Evolutionary conservation across 106 monocot genomes (phyloP), one percentile per base, ranked within the genome.

Genomic region (Narthecium ossifragum): DNA sequence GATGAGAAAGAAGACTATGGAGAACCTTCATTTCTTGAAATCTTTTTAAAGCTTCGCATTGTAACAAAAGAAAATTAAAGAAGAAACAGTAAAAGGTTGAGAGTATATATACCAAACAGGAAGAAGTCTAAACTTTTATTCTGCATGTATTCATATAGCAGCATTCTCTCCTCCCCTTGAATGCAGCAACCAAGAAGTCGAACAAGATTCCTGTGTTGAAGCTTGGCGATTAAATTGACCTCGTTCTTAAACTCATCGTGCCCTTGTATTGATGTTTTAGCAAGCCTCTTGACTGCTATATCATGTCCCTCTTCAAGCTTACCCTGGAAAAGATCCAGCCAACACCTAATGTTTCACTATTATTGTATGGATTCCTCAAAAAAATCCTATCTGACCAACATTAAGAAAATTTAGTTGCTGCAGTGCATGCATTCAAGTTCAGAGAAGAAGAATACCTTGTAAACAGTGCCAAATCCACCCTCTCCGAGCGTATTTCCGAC

Each of bases 391-490:
- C n/a, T n/a, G n/a, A n/a, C n/a, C n/a, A n/a, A n/a, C 18, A 18
- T 43, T 43, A 43, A 43, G 18, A 6, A 17, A 4, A 55, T n/a
- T n/a, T n/a, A n/a, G n/a, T n/a, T n/a, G n/a, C n/a, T n/a, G n/a
- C n/a, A n/a, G n/a, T n/a, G n/a, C n/a, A n/a, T n/a, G n/a, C n/a
- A n/a, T n/a, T n/a, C n/a, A n/a, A n/a, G n/a, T n/a, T n/a, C n/a
- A n/a, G n/a, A n/a, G n/a, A n/a, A n/a, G n/a, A n/a, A n/a, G n/a
- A 12, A 21, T 55, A 66, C 73, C 73, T 57, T 73, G 38, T 65
- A 73, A 2, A 73, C 73, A 32, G 75, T 62, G n/a, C 75, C 75
- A 58, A 68, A 75, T 1, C 75, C 75, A 30, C 75, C 75, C 48
- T 75, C 68, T 31, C 75, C 75, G 57, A 75, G 67, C 18, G 49